Percentiles rank a stretch among this genome's conserved stretches.
Evolutionary conservation across 2,329 filamentous ascomycete genomes (phyloP).

Genomic region (Fusarium tjaetaba): DNA sequence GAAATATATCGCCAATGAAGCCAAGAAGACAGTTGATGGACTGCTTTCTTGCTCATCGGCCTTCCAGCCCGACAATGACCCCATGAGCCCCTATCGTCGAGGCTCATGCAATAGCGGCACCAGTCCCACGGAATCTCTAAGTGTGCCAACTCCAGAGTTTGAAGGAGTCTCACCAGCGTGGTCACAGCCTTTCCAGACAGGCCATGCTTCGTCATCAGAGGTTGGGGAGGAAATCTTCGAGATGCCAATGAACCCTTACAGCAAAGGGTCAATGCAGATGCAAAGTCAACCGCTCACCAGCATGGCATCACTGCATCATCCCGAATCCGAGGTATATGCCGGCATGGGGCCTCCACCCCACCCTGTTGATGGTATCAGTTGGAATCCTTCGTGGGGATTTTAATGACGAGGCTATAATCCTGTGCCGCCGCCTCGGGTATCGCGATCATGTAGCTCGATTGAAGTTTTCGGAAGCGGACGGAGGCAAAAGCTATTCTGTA

Average conservation of each 20-base stretch:
- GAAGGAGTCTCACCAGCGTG: slow-evolving; percentile 34
- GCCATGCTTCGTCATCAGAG: slow-evolving; percentile 31
- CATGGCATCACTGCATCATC: slow-evolving; percentile 5
- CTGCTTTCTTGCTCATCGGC: slow-evolving; percentile 27
- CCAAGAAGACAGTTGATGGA: slow-evolving; percentile 44
- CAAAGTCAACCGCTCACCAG: slow-evolving; percentile 15
- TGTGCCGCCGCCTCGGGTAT: not conserved
- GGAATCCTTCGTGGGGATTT: slow-evolving; percentile 37
- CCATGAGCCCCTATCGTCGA: slow-evolving; percentile 30
- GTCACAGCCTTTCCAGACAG: slow-evolving; percentile 36
- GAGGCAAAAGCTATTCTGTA: not conserved
- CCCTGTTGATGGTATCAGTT: slow-evolving; percentile 17
- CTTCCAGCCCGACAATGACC: slow-evolving; percentile 22
- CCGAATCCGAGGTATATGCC: slow-evolving; percentile 24
- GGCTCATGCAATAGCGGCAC: slow-evolving; percentile 40
- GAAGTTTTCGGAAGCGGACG: not conserved
- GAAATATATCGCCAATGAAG: slow-evolving; percentile 46
- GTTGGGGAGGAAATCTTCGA: slow-evolving; percentile 38
- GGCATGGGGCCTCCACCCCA: slow-evolving; percentile 21
- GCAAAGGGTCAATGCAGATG: slow-evolving; percentile 24
- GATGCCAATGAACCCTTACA: slow-evolving; percentile 31
- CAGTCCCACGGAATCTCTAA: slow-evolving; percentile 41
- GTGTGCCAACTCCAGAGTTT: slow-evolving; percentile 35
- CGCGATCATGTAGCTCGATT: not conserved
- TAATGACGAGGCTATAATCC: slow-evolving; percentile 3